Base-by-base conservation (phyloP, 1,284 basidiomycete species). In the Cryptococcus sp. region DNA sequence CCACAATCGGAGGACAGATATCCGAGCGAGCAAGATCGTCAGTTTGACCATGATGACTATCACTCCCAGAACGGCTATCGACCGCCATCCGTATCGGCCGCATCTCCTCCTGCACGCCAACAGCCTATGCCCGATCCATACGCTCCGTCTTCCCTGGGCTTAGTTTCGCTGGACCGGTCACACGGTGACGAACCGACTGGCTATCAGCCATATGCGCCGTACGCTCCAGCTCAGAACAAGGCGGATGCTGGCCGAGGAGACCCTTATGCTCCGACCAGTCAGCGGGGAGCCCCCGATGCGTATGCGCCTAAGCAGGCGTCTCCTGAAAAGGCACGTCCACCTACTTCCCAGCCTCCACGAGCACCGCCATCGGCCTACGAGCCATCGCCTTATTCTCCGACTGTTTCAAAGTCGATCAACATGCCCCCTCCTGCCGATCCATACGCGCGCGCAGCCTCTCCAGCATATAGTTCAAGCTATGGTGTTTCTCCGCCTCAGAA, bases 401-500 rank as follows among this genome's bases (percentile, higher is more conserved):
- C 57, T 5, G 38, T 51, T 6, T 15, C 47, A 27, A 56, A 57
- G 45, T 57, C 57, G 13, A 13, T 56, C 25, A 39, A 47, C 25
- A 50, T 60, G 25, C 25, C 61, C 45, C 62, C 57, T 2, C 25
- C 65, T 13, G 45, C 54, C 15, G 56, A 70, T 40, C 62, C 64
- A 3, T 68, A 68, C 49, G 64, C 54, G 15, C 66, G 62, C 5
- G 45, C 45, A 13, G 56, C 59, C 5, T 66, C 61, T 5, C 64
- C 73, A 11, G 62, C 63, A 0, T 62, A 72, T 50, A 54, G 62
- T 41, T 41, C 57, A 31, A 56, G 69, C 45, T 64, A 61, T 52
- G 67, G 69, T 35, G 47, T 65, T 16, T 71, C 71, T 3, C 68
- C 72, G 5, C 62, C 63, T 19, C 50, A 57, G 22, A 60, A 61